Conservation (phyloP, 352 stramenopile species). For the Phytophthora colocasiae region DNA sequence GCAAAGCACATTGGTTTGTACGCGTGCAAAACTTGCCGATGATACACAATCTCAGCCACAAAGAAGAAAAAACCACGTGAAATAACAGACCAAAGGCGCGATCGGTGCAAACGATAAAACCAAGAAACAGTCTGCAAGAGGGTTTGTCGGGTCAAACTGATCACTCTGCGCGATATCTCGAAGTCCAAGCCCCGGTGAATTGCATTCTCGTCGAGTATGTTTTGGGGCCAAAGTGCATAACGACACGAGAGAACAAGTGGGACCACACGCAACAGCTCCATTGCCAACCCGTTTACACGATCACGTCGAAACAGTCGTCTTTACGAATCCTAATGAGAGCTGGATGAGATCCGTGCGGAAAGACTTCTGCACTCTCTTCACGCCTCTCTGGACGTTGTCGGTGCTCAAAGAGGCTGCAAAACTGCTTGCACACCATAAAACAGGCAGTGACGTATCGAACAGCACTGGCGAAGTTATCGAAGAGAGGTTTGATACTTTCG, state of each 20-base stretch:
- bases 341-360: background rate
- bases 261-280: conserved; percentile 73
- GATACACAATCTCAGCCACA: conserved; percentile 71
- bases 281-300: conserved; percentile 64
- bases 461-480: background rate
- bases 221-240: too few relatives aligned
- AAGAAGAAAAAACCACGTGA: conserved; percentile 83
- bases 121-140: conserved; percentile 69
- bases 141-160: conserved; percentile 64
- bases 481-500: too few relatives aligned
- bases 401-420: background rate
- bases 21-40: conserved; percentile 73
- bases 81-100: conserved; percentile 80
- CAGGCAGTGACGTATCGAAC: background rate
- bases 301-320: conserved; percentile 33
- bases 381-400: background rate
- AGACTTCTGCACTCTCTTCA: background rate
- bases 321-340: background rate
- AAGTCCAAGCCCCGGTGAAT: too few relatives aligned
- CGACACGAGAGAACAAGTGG: conserved; percentile 53
- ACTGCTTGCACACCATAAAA: background rate
- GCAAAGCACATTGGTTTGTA: conserved; percentile 65
- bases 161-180: conserved; percentile 55
- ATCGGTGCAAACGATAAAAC: conserved; percentile 81
- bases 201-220: too few relatives aligned